Conservation (phyloP, 108 stramenopile species). For the Epipyxis sp. region DNA sequence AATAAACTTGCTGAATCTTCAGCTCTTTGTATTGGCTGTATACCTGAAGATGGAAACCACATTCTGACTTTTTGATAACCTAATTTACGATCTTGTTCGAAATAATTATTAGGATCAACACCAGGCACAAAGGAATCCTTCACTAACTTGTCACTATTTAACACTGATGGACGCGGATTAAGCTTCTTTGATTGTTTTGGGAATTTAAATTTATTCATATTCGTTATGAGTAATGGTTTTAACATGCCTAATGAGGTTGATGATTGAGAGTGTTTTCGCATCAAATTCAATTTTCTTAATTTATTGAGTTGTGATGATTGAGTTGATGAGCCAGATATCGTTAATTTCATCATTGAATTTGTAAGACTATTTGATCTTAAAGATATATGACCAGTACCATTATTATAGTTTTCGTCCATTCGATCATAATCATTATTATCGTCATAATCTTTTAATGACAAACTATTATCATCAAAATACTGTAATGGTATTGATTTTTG, state of each 20-base stretch:
- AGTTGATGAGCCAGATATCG: neutral
- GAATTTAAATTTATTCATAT: neutral
- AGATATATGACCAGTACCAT: too few species aligned
- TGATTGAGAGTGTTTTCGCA: neutral
- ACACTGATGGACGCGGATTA: conserved; percentile 26
- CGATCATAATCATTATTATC: neutral
- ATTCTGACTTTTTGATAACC: conserved; percentile 49
- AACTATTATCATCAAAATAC: neutral
- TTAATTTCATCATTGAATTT: neutral
- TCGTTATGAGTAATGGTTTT: neutral
- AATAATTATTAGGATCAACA: conserved; percentile 14
- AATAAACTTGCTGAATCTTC: neutral
- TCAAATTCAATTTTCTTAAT: neutral
- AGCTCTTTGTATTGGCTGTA: too few species aligned
- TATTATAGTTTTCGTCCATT: neutral
- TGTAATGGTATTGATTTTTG: neutral
- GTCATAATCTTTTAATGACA: neutral
- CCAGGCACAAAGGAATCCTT: conserved; percentile 1
- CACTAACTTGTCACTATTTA: neutral
- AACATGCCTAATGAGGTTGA: neutral
- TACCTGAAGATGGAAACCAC: conserved; percentile 44
- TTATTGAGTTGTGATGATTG: neutral
- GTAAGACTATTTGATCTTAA: neutral
- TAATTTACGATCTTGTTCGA: conserved; percentile 35
- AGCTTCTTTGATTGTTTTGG: neutral